phyloP scores from a whole-genome alignment of 1,284 basidiomycete genomes.

The Paramarasmius palmivorus region DNA sequence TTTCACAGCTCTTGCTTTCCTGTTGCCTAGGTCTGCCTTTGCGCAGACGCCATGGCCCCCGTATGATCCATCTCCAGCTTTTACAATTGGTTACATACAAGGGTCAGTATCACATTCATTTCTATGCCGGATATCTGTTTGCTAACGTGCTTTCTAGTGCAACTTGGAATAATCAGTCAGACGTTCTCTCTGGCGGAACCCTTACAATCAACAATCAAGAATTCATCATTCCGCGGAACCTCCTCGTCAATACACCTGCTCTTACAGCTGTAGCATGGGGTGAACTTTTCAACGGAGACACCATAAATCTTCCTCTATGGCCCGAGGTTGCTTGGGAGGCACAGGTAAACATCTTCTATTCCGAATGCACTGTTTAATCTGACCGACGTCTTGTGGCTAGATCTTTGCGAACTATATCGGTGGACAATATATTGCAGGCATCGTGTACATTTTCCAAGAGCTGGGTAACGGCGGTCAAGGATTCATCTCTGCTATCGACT shows the following conservation, averaged over 20 bases:
- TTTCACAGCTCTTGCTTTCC: neutral
- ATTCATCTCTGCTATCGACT: conserved; percentile 20
- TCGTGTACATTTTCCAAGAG: conserved; percentile 20
- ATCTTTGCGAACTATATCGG: conserved; percentile 19
- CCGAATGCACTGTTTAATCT: neutral
- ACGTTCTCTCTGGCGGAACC: conserved; percentile 20
- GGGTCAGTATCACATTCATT: conserved; percentile 7
- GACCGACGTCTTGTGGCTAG: conserved; percentile 1
- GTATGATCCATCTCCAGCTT: conserved; percentile 18
- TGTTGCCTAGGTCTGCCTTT: neutral
- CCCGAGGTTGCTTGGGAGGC: conserved; percentile 20
- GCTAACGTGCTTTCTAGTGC: conserved; percentile 8
- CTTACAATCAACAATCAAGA: conserved; percentile 15
- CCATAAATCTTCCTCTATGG: conserved; percentile 18
- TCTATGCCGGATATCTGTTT: neutral
- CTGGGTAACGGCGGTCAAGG: conserved; percentile 17
- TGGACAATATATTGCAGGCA: conserved; percentile 17
- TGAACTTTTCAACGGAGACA: conserved; percentile 16
- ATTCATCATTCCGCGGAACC: conserved; percentile 18
- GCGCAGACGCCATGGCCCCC: conserved; percentile 6
- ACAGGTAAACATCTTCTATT: conserved; percentile 4
- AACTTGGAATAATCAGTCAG: conserved; percentile 18
- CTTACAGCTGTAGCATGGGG: conserved; percentile 20
- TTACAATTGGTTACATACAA: conserved; percentile 14
- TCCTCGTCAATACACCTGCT: conserved; percentile 20